phyloP scores from a whole-genome alignment of 495 filamentous ascomycete species.

The Neurospora africana region DNA sequence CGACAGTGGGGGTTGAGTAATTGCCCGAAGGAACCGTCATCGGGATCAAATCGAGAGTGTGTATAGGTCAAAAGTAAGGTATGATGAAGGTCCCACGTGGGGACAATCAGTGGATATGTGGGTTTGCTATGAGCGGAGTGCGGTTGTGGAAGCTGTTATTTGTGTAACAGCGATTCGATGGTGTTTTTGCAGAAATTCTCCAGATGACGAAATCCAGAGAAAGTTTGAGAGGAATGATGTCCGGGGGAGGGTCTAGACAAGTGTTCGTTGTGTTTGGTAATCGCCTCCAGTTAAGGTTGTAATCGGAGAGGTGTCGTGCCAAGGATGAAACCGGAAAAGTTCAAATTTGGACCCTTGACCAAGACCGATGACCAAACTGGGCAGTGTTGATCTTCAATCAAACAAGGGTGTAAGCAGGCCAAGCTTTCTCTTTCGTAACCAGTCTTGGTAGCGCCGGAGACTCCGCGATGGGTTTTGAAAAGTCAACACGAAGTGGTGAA shows the following conservation, averaged over 20 bases:
- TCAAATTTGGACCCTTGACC: background rate
- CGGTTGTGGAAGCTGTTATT: background rate
- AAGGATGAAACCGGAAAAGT: background rate
- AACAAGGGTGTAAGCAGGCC: background rate
- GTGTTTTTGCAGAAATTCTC: background rate
- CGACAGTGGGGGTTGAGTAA: slow-evolving; percentile 21
- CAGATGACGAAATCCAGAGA: background rate
- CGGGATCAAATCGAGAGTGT: background rate
- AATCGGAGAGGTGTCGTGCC: background rate
- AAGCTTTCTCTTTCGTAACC: background rate
- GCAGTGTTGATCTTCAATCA: background rate
- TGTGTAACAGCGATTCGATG: background rate
- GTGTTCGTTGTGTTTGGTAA: background rate
- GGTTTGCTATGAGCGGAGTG: background rate
- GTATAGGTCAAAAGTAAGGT: background rate
- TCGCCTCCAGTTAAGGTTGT: background rate
- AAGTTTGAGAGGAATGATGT: background rate
- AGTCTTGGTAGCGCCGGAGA: background rate
- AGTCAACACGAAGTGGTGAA: background rate
- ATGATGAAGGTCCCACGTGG: background rate
- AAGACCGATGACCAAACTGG: background rate
- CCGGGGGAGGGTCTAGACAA: background rate
- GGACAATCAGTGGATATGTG: background rate
- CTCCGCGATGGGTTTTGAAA: background rate
- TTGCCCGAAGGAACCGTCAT: slow-evolving; percentile 9